Conservation (phyloP, 345 rosid genomes). For the Aquilaria yunnanensis region DNA sequence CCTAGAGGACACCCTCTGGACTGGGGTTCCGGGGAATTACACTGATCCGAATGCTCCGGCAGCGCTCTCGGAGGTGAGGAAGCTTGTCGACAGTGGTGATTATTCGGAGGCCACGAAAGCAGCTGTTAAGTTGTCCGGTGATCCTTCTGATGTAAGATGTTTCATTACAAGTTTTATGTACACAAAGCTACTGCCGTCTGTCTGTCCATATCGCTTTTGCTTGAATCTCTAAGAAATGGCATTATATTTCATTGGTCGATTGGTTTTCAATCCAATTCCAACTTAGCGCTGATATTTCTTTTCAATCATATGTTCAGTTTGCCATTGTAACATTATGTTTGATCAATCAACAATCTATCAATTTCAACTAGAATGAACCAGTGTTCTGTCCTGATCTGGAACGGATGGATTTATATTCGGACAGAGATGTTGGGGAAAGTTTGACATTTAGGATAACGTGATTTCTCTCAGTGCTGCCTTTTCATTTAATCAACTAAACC, state of each 20-base stretch:
- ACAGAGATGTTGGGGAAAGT: no score
- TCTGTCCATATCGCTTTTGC: background rate
- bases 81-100: slow-evolving; percentile 54
- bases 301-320: no score
- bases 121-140: slow-evolving; percentile 54
- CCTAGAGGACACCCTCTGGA: slow-evolving; percentile 87
- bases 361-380: no score
- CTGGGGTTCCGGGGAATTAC: slow-evolving; percentile 70
- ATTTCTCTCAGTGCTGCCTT: no score
- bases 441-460: no score
- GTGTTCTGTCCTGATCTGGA: no score
- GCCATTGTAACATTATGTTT: no score
- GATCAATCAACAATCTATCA: no score
- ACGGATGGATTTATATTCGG: no score
- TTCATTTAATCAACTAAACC: no score
- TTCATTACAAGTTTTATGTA: background rate
- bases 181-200: background rate
- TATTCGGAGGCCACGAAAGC: slow-evolving; percentile 72
- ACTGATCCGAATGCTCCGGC: slow-evolving; percentile 56
- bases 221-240: background rate
- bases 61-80: slow-evolving; percentile 63
- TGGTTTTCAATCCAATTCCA: background rate
- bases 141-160: slow-evolving; percentile 59
- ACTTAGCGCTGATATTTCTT: no score
- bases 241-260: background rate